Evolutionary conservation across 352 stramenopile genomes (phyloP).

Genomic region (Pythium graminicola): DNA sequence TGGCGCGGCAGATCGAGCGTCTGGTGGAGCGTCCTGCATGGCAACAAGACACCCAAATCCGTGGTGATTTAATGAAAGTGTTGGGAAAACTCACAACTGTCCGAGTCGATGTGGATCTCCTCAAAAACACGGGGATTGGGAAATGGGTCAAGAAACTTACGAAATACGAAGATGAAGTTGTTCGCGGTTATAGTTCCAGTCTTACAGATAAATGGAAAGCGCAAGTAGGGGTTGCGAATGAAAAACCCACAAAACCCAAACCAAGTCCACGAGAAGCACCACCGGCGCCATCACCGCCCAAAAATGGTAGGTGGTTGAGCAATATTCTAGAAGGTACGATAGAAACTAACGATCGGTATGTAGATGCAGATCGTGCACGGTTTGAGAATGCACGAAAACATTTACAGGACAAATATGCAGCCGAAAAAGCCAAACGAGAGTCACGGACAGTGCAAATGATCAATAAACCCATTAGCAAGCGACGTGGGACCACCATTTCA

Average conservation of each 20-base stretch:
- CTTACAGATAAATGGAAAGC: conserved; percentile 81
- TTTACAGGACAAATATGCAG: conserved; percentile 71
- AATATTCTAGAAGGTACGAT: background rate
- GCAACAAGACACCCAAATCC: conserved; percentile 50
- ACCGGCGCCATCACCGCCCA: background rate
- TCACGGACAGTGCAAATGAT: conserved; percentile 73
- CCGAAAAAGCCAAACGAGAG: conserved; percentile 59
- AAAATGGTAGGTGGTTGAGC: background rate
- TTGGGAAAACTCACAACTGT: conserved; percentile 71
- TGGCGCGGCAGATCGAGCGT: conserved; percentile 66
- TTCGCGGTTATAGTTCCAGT: conserved; percentile 71
- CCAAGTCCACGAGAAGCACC: conserved; percentile 4
- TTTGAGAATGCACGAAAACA: conserved; percentile 67
- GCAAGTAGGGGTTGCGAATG: conserved; percentile 44
- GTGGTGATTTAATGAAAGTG: conserved; percentile 56
- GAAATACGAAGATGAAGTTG: conserved; percentile 78
- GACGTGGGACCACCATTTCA: conserved; percentile 56
- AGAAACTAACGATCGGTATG: background rate
- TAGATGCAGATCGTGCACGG: conserved; percentile 33
- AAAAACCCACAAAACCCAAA: conserved; percentile 17
- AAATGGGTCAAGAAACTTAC: conserved; percentile 79
- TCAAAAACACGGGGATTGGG: conserved; percentile 74
- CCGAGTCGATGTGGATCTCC: conserved; percentile 64
- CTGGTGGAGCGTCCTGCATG: conserved; percentile 59
- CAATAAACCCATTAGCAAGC: conserved; percentile 39